Conservation (phyloP, 2,329 filamentous ascomycete species). For the Stagonosporopsis chrysanthemi region DNA sequence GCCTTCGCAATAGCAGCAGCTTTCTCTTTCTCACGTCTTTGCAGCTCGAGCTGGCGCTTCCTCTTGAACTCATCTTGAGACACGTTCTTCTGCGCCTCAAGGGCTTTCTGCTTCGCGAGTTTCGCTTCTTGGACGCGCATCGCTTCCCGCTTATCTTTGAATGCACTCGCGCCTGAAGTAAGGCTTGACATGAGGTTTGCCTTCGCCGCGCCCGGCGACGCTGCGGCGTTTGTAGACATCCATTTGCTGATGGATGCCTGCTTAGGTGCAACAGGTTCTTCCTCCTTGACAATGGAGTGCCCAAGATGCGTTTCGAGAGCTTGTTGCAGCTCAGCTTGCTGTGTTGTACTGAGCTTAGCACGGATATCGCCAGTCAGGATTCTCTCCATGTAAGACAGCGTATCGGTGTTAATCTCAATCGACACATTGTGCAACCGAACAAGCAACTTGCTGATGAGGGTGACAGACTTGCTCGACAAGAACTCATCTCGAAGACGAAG, state of each 20-base stretch:
- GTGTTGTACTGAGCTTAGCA: constrained; percentile 81
- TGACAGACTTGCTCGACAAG: constrained; percentile 81
- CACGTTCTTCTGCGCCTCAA: constrained; percentile 37
- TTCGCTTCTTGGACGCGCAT: constrained; percentile 32
- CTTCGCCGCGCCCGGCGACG: constrained; percentile 31
- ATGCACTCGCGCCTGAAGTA: constrained; percentile 38
- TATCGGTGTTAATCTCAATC: constrained; percentile 71
- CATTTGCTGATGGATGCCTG: constrained; percentile 53
- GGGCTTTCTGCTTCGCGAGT: constrained; percentile 35
- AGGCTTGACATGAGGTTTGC: constrained; percentile 42
- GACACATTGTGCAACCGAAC: constrained; percentile 78
- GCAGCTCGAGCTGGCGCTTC: constrained; percentile 76
- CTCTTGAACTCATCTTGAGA: constrained; percentile 67
- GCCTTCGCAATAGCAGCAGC: constrained; percentile 74
- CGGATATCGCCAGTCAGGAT: constrained; percentile 70
- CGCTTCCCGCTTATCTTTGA: constrained; percentile 40
- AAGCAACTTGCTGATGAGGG: constrained; percentile 83
- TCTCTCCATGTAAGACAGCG: constrained; percentile 69
- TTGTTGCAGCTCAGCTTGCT: constrained; percentile 80
- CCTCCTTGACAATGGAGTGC: constrained; percentile 43
- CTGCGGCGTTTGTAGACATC: constrained; percentile 43
- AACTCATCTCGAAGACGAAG: constrained; percentile 88
- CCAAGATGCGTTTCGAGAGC: constrained; percentile 64
- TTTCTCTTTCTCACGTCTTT: constrained; percentile 76
- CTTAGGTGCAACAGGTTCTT: constrained; percentile 47